Evolutionary conservation across 2,329 filamentous ascomycete species (phyloP).

Genomic region (Scleromitrula shiraiana): DNA sequence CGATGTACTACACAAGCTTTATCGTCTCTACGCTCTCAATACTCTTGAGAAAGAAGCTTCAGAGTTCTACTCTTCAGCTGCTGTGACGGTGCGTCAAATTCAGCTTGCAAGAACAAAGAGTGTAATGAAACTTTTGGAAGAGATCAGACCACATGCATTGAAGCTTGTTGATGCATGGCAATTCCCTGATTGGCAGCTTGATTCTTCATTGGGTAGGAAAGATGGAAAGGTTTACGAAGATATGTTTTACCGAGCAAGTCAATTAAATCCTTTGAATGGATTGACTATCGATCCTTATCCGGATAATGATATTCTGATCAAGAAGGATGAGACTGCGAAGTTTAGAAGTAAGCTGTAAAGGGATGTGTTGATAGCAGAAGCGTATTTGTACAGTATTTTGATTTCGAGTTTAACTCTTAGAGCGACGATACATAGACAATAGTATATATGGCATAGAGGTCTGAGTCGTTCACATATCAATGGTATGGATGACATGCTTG

Average conservation of each 20-base stretch:
- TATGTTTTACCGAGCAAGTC: constrained; percentile 62
- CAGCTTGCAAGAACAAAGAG: constrained; percentile 57
- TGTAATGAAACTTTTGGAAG: constrained; percentile 61
- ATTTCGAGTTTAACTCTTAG: too few relatives aligned
- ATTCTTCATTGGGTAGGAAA: constrained; percentile 59
- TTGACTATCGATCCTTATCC: constrained; percentile 68
- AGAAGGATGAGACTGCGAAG: constrained; percentile 42
- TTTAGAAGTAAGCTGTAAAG: constrained; percentile 43
- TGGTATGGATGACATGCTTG: too few relatives aligned
- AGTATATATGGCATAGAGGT: too few relatives aligned
- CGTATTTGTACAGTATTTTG: too few relatives aligned
- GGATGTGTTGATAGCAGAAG: neutral
- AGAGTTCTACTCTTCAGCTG: constrained; percentile 65
- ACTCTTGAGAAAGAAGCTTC: constrained; percentile 61
- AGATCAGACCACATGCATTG: constrained; percentile 66
- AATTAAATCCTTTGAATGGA: constrained; percentile 66
- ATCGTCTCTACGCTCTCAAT: constrained; percentile 56
- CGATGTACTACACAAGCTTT: constrained; percentile 54
- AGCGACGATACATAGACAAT: too few relatives aligned
- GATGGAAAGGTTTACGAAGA: constrained; percentile 75
- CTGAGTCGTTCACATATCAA: too few relatives aligned
- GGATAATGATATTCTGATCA: constrained; percentile 51
- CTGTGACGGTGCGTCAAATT: constrained; percentile 66
- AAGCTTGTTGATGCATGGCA: constrained; percentile 66
- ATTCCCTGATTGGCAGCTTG: constrained; percentile 72